Evolutionary conservation across 2,329 filamentous ascomycete genomes (phyloP).

Genomic region (Venturia oleaginea): DNA sequence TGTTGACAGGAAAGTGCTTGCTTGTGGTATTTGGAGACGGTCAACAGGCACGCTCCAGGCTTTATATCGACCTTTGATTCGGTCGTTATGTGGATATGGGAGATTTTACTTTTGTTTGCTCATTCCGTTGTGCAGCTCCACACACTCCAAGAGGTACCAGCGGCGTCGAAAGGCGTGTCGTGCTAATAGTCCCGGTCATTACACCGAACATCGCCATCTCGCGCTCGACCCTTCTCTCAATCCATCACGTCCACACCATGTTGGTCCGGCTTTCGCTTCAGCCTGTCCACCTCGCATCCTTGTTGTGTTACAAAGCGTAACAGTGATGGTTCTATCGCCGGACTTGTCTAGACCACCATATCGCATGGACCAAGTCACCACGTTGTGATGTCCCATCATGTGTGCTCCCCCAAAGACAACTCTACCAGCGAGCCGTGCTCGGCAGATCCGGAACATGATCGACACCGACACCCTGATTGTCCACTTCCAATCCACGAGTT

Average conservation of each 20-base stretch:
- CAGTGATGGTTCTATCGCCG: background rate
- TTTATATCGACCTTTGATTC: background rate
- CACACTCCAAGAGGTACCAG: background rate
- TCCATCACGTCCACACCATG: background rate
- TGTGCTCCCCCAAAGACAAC: background rate
- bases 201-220: background rate
- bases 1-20: background rate
- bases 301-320: background rate
- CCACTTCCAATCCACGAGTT: background rate
- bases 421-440: background rate
- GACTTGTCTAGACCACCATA: background rate
- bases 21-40: background rate
- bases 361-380: background rate
- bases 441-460: background rate
- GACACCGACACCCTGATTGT: background rate
- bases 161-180: background rate
- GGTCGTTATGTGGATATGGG: background rate
- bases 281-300: background rate
- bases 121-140: slow-evolving; percentile 1
- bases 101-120: background rate
- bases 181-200: background rate
- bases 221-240: no score
- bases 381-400: background rate
- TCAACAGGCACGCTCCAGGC: background rate
- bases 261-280: background rate